phyloP scores from a whole-genome alignment of 2,329 filamentous ascomycete species.

The Penicillium rolfsii region DNA sequence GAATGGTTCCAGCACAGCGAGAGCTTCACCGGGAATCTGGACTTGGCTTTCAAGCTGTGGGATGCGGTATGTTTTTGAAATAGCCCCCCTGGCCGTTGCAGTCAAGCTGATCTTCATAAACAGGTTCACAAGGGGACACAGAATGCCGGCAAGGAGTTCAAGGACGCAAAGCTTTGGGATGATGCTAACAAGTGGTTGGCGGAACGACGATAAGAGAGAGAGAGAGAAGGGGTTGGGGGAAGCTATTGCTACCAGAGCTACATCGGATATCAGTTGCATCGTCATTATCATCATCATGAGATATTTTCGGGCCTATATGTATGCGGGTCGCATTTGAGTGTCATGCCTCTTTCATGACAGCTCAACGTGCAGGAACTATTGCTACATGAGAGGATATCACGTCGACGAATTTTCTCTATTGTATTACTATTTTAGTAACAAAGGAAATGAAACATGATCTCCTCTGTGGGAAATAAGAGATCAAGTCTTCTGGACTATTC shows the following conservation, averaged over 20 bases:
- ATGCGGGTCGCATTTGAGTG: constrained; percentile 12
- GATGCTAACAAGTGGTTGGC: constrained; percentile 63
- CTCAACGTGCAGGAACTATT: constrained; percentile 11
- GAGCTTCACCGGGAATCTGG: constrained; percentile 61
- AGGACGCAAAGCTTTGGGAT: constrained; percentile 60
- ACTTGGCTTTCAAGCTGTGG: constrained; percentile 65
- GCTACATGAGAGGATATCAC: constrained; percentile 12
- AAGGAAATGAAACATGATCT: constrained; percentile 14
- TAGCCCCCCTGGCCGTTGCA: not conserved
- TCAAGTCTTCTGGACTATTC: no score
- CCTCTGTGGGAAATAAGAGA: not conserved
- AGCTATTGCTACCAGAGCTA: not conserved
- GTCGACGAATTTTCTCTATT: constrained; percentile 21
- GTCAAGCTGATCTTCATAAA: constrained; percentile 17
- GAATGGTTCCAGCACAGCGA: constrained; percentile 65
- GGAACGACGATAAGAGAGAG: constrained; percentile 38
- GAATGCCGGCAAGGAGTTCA: constrained; percentile 55
- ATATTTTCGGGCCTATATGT: constrained; percentile 17
- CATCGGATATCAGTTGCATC: constrained; percentile 5
- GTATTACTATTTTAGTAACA: constrained; percentile 33
- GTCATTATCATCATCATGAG: constrained; percentile 8
- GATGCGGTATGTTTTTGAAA: constrained; percentile 58
- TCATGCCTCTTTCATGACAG: constrained; percentile 10
- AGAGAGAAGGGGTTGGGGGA: not conserved
- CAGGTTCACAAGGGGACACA: constrained; percentile 64